phyloP scores from a whole-genome alignment of 148 eudicot genomes.

The Persicaria maculosa region DNA sequence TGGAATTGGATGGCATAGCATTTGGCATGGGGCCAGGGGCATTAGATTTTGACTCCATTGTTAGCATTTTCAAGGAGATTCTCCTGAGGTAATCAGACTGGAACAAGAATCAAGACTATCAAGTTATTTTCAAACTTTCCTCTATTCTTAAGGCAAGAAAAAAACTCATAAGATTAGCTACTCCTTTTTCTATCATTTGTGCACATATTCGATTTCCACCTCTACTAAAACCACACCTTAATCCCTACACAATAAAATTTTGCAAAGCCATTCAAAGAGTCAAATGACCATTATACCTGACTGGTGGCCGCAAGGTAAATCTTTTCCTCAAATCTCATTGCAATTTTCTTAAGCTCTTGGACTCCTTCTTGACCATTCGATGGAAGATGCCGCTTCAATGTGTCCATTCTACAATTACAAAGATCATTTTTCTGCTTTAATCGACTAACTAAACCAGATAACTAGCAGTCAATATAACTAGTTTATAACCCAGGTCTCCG shows the following conservation, averaged over 20 bases:
- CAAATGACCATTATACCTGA: conserved; percentile 41
- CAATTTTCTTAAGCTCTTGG: conserved; percentile 67
- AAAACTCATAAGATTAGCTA: not conserved
- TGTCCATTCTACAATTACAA: conserved; percentile 47
- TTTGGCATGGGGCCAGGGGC: conserved; percentile 36
- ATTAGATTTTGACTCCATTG: conserved; percentile 72
- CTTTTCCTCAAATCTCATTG: conserved; percentile 81
- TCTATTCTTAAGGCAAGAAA: not conserved
- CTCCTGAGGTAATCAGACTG: conserved; percentile 87
- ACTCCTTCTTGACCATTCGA: conserved; percentile 71
- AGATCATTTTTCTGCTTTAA: not conserved
- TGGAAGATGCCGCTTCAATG: conserved; percentile 76
- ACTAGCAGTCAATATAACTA: not conserved
- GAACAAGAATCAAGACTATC: conserved; percentile 10
- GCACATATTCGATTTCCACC: not conserved
- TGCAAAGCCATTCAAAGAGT: not conserved
- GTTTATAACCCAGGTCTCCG: not conserved
- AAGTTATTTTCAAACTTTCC: not conserved
- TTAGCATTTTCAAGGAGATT: conserved; percentile 79
- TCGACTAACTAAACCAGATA: not conserved
- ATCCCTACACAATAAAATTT: not conserved
- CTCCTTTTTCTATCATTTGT: not conserved
- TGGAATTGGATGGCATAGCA: conserved; percentile 43
- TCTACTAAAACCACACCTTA: not conserved
- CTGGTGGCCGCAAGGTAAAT: conserved; percentile 66